A percentile compares a stretch with the other conserved stretches of the same genome.
Evolutionary conservation across 106 monocot species (phyloP).

Genomic region (Dendrobium huoshanense): DNA sequence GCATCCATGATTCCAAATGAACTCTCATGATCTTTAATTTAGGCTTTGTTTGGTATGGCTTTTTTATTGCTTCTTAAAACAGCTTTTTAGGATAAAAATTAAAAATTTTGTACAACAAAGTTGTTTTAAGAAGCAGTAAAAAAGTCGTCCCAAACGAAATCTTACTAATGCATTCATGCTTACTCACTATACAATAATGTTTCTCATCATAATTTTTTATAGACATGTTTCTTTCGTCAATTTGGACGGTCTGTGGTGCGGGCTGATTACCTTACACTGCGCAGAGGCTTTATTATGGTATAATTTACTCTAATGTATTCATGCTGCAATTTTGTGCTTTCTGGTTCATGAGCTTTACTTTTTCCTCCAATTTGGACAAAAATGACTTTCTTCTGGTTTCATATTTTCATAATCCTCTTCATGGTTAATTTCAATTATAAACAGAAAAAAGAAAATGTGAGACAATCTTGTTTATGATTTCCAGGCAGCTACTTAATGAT

Average conservation of each 20-base stretch:
- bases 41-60: too few species aligned
- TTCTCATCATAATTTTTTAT: constrained; percentile 3
- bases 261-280: constrained; percentile 89
- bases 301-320: background rate
- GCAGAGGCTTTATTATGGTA: constrained; percentile 89
- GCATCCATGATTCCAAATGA: background rate
- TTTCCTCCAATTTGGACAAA: background rate
- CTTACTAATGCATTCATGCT: background rate
- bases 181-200: background rate
- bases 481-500: too few species aligned
- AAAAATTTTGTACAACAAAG: too few species aligned
- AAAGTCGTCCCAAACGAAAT: too few species aligned
- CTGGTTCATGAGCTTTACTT: background rate
- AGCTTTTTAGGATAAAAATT: too few species aligned
- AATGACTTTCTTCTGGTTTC: background rate
- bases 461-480: too few species aligned
- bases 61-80: too few species aligned
- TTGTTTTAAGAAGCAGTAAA: too few species aligned
- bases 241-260: constrained; percentile 84
- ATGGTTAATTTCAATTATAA: background rate
- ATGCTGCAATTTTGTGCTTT: background rate
- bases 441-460: too few species aligned
- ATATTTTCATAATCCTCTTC: background rate
- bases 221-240: constrained; percentile 93
- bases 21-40: background rate